Evolutionary conservation across 2,329 filamentous ascomycete genomes (phyloP), one percentile per base, ranked within the genome.

Genomic region (Colletotrichum australisinense): DNA sequence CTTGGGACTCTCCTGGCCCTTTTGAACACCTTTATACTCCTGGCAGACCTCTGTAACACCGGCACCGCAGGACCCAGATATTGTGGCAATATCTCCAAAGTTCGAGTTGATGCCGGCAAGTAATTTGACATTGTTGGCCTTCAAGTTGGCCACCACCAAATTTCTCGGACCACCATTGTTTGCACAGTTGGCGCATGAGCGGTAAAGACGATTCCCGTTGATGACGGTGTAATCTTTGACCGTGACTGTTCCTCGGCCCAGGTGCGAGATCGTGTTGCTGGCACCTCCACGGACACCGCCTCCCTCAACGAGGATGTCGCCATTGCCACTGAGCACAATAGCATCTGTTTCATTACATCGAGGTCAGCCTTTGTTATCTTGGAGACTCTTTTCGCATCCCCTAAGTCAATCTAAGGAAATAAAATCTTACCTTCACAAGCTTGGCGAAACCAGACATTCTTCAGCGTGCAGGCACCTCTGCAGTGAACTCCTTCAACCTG

Each of bases 401-500:
- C 26, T 28, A 28, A 28, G 5, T 28, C 26, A 28, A 28, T 28
- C 26, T 28, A 28, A 28, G 26, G 26, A 28, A 28, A 28, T 28
- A 28, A 28, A 28, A 28, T 42, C 58, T 32, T n/a, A 67, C 72
- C 83, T 67, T 84, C 82, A 71, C 82, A 84, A 14, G 83, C 81
- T 42, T 82, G 79, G 14, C 79, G 76, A 78, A 80, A 83, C 82
- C 81, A 83, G 69, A 84, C 82, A 60, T 81, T 81, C 73, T 78
- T 80, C 38, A 81, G 70, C 1, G 78, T 81, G 74, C 86, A 88
- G 6, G 83, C 78, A 52, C 86, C 86, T 59, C 83, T 77, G 78
- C 87, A 88, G 80, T 89, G 86, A 49, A 88, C 83, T 63, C 84
- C 87, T 78, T 88, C 87, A 24, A 84, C 82, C 70, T 88, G 81